Conservation (phyloP, 2,329 filamentous ascomycete species). For the Chrysoporthe deuterocubensis region DNA sequence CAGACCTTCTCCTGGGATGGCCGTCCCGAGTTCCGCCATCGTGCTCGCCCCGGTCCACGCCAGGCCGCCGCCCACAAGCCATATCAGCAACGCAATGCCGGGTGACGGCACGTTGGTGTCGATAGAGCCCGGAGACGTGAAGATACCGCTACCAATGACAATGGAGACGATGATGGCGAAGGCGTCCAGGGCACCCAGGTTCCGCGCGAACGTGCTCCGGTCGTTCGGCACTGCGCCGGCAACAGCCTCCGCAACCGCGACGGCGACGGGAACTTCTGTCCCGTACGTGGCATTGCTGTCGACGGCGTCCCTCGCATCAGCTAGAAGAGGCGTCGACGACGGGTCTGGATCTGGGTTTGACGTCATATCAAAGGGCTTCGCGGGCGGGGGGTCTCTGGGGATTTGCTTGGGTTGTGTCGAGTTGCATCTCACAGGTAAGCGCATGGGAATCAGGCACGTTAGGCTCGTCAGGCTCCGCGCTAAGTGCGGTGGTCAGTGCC, state of each 20-base stretch:
- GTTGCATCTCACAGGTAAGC: too few relatives aligned
- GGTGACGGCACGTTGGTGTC: constrained; percentile 67
- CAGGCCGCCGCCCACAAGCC: constrained; percentile 64
- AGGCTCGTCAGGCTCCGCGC: too few relatives aligned
- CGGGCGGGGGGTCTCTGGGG: too few relatives aligned
- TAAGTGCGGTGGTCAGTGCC: too few relatives aligned
- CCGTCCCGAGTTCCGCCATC: constrained; percentile 66
- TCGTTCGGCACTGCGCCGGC: constrained; percentile 12
- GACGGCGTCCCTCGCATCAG: not conserved
- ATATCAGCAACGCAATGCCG: constrained; percentile 60
- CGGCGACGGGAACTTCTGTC: not conserved
- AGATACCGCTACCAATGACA: constrained; percentile 67
- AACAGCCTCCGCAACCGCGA: constrained; percentile 4
- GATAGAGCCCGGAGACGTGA: constrained; percentile 66
- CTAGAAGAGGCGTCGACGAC: not conserved
- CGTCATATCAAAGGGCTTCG: not conserved
- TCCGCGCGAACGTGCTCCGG: constrained; percentile 44
- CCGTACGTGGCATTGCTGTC: not conserved
- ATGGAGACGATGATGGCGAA: constrained; percentile 67
- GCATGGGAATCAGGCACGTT: too few relatives aligned
- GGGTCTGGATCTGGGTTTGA: not conserved
- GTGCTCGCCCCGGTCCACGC: constrained; percentile 68
- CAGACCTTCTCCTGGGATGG: constrained; percentile 62
- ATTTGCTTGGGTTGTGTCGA: too few relatives aligned
- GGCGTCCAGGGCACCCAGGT: constrained; percentile 51